Evolutionary conservation across 176 grass and related monocot species (phyloP).

Genomic region (Oryza australiensis): DNA sequence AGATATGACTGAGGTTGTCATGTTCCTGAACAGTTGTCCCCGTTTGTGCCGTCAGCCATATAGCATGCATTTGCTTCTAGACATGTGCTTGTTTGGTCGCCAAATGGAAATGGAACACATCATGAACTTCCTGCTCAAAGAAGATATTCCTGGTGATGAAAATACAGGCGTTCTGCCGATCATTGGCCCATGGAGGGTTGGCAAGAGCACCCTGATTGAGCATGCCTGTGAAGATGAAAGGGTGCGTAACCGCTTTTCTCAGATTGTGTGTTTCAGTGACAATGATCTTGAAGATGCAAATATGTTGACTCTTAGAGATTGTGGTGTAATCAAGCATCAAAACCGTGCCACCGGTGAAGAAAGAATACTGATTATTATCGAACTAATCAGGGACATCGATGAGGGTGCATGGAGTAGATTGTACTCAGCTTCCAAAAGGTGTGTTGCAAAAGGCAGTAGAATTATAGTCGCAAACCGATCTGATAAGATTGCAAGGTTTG

Average conservation of each 20-base stretch:
- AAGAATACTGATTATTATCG: constrained; percentile 16
- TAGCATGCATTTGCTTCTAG: neutral
- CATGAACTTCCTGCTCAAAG: neutral
- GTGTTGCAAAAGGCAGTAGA: neutral
- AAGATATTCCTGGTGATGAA: neutral
- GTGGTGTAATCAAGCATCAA: neutral
- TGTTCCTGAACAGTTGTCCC: neutral
- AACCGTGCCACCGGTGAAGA: neutral
- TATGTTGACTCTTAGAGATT: neutral
- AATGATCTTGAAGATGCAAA: neutral
- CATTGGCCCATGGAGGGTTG: neutral
- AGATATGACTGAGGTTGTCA: neutral
- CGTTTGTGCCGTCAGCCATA: neutral
- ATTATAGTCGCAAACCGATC: neutral
- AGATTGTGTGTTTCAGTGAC: neutral
- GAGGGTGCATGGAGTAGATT: neutral
- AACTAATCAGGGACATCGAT: neutral
- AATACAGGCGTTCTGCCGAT: neutral
- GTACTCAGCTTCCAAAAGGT: neutral
- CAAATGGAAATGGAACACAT: neutral
- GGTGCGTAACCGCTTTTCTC: constrained; percentile 21
- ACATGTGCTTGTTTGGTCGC: neutral
- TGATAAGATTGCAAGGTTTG: neutral
- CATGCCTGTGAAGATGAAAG: constrained; percentile 9
- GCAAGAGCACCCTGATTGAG: constrained; percentile 31